phyloP scores from a whole-genome alignment of 768 basidiomycete species.

The Cyclocybe aegerita region DNA sequence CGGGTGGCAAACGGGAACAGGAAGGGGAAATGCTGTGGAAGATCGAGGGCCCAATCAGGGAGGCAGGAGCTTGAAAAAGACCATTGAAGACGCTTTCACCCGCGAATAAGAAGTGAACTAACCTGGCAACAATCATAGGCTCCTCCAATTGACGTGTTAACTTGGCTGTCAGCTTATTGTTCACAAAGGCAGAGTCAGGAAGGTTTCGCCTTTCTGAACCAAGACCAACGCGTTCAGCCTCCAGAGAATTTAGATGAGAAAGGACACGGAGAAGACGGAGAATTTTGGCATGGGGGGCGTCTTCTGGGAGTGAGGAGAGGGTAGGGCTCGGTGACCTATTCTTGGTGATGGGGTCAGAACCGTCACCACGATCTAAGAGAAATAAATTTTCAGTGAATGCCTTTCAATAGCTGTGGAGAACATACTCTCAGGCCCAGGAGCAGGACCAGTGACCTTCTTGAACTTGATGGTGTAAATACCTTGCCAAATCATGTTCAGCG shows the following conservation, averaged over 20 bases:
- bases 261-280: slow-evolving; percentile 86
- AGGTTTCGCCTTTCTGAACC: slow-evolving; percentile 56
- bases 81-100: neutral
- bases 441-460: slow-evolving; percentile 87
- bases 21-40: slow-evolving; percentile 97
- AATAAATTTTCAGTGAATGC: neutral
- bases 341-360: slow-evolving; percentile 42
- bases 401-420: neutral
- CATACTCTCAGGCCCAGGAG: slow-evolving; percentile 61
- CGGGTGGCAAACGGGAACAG: slow-evolving; percentile 98
- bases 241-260: slow-evolving; percentile 77
- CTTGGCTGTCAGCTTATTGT: slow-evolving; percentile 97
- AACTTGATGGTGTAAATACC: slow-evolving; percentile 90
- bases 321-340: slow-evolving; percentile 64
- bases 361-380: slow-evolving; percentile 36
- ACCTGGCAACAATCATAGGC: slow-evolving; percentile 99
- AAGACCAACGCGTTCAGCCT: slow-evolving; percentile 57
- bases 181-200: slow-evolving; percentile 85
- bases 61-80: slow-evolving; percentile 72
- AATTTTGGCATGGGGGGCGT: slow-evolving; percentile 86
- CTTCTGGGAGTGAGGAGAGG: slow-evolving; percentile 80
- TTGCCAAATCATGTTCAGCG: slow-evolving; percentile 82
- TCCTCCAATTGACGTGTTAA: slow-evolving; percentile 97
- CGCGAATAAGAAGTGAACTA: slow-evolving; percentile 16
- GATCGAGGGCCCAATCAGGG: slow-evolving; percentile 95